Base-by-base conservation (phyloP, 1,139 yeast genomes). In the Pichia sp. region DNA sequence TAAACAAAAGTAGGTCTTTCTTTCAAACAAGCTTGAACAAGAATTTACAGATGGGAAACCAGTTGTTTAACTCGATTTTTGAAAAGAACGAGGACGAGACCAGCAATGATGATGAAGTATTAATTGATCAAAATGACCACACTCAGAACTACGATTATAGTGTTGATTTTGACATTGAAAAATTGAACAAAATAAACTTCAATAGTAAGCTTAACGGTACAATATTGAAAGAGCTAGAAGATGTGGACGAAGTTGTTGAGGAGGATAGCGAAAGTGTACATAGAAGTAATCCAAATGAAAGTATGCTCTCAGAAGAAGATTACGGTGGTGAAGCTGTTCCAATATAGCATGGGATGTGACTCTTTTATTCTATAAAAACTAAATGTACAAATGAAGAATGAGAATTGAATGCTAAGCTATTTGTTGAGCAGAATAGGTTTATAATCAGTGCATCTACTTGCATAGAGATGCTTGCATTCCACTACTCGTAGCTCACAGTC, bases 401-500 rank as follows among this genome's bases (percentile, higher is more conserved):
- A n/a, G n/a, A n/a, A n/a, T 23, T 23, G 7, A 23, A 12, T 11
- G 6, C 18, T 27, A 17, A 15, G 13, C 13, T 22, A 15, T 27
- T 34, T 37, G 10, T 30, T 21, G 16, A 34, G 19, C 15, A 27
- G 30, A 16, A 41, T 34, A 6, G 52, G 48, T 4, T 19, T 18
- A 32, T 41, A 49, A 14, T 28, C 17, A 15, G 38, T 37, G 8
- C 53, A 55, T 4, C 35, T 37, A 16, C 42, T 33, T 1, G 24
- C 39, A 36, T 59, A 64, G 3, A 46, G 35, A 27, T 55, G 53
- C 20, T 56, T 48, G 35, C 63, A 60, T 40, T 60, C 64, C 10
- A 63, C 48, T 9, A 64, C 50, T 18, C 61, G 49, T 22, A 64
- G 46, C 37, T 64, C 69, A 34, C 65, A 60, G 30, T 61, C 59